phyloP scores from a whole-genome alignment of 805 yeast genomes.

The Komagataella pastoris region DNA sequence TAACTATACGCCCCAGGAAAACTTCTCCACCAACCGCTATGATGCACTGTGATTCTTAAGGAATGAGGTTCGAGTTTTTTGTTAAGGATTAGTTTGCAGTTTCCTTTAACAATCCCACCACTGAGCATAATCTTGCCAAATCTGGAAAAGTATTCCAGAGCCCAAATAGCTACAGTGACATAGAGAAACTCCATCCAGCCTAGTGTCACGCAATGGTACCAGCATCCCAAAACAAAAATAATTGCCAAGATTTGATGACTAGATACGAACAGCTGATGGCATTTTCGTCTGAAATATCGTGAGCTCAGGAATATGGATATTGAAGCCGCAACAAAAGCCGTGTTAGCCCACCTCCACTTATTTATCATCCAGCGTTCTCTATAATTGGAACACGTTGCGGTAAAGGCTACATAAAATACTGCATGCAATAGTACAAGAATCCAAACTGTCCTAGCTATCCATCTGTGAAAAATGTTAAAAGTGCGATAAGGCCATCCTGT shows the following conservation, averaged over 20 bases:
- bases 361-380: background rate
- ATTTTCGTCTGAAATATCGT: slow-evolving; percentile 32
- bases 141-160: slow-evolving; percentile 35
- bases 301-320: background rate
- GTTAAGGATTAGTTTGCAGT: background rate
- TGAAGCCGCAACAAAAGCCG: background rate
- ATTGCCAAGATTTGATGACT: slow-evolving; percentile 44
- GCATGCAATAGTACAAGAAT: slow-evolving; percentile 32
- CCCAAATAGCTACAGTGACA: slow-evolving; percentile 32
- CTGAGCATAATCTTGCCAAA: slow-evolving; percentile 20
- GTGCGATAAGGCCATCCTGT: slow-evolving; percentile 46
- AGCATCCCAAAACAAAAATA: slow-evolving; percentile 37
- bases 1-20: slow-evolving; percentile 45
- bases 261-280: slow-evolving; percentile 50
- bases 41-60: slow-evolving; percentile 30
- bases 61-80: slow-evolving; percentile 9
- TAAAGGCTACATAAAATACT: slow-evolving; percentile 6
- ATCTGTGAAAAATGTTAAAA: slow-evolving; percentile 45
- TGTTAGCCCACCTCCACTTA: background rate
- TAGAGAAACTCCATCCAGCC: slow-evolving; percentile 22
- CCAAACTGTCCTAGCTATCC: slow-evolving; percentile 32
- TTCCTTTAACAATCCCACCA: slow-evolving; percentile 12
- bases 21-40: slow-evolving; percentile 34
- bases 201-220: slow-evolving; percentile 37
- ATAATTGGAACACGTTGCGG: background rate